Evolutionary conservation across 352 stramenopile species (phyloP).

Genomic region (Phytopythium vexans): DNA sequence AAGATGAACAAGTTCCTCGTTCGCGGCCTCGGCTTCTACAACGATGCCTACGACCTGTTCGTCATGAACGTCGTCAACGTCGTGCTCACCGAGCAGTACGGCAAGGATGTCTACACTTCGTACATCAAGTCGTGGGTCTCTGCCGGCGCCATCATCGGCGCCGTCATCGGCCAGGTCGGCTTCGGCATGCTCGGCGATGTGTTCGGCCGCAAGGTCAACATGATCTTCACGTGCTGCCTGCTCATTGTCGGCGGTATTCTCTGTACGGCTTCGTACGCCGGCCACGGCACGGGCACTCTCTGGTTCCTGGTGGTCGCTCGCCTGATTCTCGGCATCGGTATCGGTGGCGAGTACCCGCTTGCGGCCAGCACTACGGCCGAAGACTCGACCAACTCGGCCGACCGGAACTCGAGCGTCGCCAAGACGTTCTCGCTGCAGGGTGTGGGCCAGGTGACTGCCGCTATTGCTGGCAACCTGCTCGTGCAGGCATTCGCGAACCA

Average conservation of each 20-base stretch:
- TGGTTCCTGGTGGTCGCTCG: constrained; percentile 38
- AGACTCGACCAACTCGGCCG: constrained; percentile 35
- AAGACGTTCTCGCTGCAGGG: constrained; percentile 62
- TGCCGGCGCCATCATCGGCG: constrained; percentile 43
- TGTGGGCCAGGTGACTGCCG: constrained; percentile 47
- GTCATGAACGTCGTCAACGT: constrained; percentile 73
- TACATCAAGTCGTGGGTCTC: constrained; percentile 53
- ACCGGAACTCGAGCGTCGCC: constrained; percentile 47
- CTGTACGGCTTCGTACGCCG: constrained; percentile 36
- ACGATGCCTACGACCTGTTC: constrained; percentile 64
- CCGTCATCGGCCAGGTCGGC: constrained; percentile 47
- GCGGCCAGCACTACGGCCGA: constrained; percentile 47
- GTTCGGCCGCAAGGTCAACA: constrained; percentile 54
- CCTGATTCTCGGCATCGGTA: constrained; percentile 41
- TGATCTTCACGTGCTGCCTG: constrained; percentile 52
- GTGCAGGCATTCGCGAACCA: constrained; percentile 40
- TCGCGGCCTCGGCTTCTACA: constrained; percentile 54
- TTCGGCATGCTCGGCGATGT: constrained; percentile 54
- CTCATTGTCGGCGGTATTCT: constrained; percentile 47
- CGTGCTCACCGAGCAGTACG: constrained; percentile 57
- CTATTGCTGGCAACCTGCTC: constrained; percentile 55
- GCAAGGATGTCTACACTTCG: constrained; percentile 53
- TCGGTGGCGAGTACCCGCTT: constrained; percentile 43
- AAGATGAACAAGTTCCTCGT: constrained; percentile 59
- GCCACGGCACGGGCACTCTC: constrained; percentile 20